Percentiles rank a stretch among this genome's conserved stretches.
Evolutionary conservation across 2,329 filamentous ascomycete genomes (phyloP).

Genomic region (Ceratocystis destructans): DNA sequence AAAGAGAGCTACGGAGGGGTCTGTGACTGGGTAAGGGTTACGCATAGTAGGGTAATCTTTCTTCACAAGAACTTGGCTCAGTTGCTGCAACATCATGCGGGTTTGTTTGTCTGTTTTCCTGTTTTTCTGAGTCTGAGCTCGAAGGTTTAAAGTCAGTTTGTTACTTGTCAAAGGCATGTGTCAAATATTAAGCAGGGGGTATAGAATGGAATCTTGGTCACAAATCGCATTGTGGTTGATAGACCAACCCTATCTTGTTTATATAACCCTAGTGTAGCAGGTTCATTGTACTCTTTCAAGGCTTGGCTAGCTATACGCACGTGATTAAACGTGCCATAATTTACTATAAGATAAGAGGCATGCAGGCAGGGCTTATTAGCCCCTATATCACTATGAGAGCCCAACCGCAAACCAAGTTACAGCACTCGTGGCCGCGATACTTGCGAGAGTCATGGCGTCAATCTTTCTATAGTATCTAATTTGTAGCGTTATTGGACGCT

Average conservation of each 20-base stretch:
- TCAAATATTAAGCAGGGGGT: background rate
- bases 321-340: background rate
- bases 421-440: background rate
- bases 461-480: background rate
- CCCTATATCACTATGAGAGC: background rate
- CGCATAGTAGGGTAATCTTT: background rate
- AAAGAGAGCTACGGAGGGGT: no score
- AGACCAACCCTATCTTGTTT: accelerated
- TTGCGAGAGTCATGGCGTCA: background rate
- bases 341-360: background rate
- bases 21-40: background rate
- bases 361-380: background rate
- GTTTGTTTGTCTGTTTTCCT: no score
- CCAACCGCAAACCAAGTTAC: background rate
- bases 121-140: background rate
- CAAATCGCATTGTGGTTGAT: background rate
- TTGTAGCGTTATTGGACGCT: background rate
- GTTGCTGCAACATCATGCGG: no score
- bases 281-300: background rate
- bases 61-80: no score
- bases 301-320: background rate
- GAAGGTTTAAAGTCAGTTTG: background rate
- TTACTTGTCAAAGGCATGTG: background rate
- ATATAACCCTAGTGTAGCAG: background rate
- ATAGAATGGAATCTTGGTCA: no score